Evolutionary conservation across 2,329 filamentous ascomycete genomes (phyloP).

Genomic region (Apiospora kogelbergensis): DNA sequence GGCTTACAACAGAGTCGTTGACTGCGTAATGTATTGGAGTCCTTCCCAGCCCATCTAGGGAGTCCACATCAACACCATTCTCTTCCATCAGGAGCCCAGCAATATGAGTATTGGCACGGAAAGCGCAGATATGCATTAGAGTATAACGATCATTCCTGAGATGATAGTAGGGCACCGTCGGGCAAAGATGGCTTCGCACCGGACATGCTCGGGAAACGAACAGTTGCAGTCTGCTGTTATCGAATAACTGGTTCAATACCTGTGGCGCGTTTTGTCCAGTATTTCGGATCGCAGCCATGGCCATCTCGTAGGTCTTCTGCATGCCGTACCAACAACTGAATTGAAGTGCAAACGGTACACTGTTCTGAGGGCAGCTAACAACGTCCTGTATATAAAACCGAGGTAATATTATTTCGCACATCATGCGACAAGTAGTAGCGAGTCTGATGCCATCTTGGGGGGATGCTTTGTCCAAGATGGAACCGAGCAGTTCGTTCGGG

Average conservation of each 20-base stretch:
- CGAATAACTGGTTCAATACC: background rate
- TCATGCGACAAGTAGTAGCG: background rate
- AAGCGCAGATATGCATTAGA: background rate
- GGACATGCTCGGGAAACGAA: background rate
- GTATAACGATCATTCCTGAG: background rate
- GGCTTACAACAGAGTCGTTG: background rate
- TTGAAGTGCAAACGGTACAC: background rate
- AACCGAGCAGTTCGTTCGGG: background rate
- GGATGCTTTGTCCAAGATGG: background rate
- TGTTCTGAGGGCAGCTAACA: background rate
- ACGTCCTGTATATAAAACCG: background rate
- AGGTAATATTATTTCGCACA: background rate
- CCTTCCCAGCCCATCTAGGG: background rate
- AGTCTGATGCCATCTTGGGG: background rate
- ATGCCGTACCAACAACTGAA: background rate
- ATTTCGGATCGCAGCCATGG: background rate
- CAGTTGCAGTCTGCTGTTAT: background rate
- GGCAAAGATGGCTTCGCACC: background rate
- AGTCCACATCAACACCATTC: background rate
- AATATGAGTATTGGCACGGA: background rate
- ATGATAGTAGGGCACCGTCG: background rate
- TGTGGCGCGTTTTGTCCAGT: background rate
- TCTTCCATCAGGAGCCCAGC: background rate
- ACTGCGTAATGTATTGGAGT: background rate
- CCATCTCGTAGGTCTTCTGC: background rate